Conservation (phyloP, 108 stramenopile genomes). For the Epipyxis sp. region DNA sequence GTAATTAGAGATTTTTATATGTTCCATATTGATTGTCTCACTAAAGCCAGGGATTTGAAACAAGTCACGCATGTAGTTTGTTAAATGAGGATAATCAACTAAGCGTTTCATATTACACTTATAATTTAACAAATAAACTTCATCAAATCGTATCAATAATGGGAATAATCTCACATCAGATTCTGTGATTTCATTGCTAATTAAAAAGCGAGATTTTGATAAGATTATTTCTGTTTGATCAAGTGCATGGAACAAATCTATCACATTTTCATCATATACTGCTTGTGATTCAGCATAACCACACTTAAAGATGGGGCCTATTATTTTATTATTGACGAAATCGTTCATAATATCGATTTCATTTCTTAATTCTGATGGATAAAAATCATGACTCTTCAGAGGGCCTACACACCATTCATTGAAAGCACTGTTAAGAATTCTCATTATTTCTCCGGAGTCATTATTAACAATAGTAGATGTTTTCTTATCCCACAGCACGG, state of each 20-base stretch:
- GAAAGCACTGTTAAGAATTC: constrained; percentile 90
- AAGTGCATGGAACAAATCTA: constrained; percentile 77
- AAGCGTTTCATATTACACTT: constrained; percentile 78
- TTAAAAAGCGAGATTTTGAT: constrained; percentile 61
- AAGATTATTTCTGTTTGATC: constrained; percentile 68
- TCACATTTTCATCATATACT: constrained; percentile 82
- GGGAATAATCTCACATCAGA: constrained; percentile 88
- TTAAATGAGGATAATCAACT: constrained; percentile 70
- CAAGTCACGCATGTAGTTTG: constrained; percentile 88
- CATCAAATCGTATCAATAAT: constrained; percentile 88
- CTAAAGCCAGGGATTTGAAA: constrained; percentile 82
- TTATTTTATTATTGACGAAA: constrained; percentile 82
- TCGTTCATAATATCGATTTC: constrained; percentile 74
- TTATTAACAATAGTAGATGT: constrained; percentile 88
- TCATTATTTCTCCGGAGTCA: constrained; percentile 90
- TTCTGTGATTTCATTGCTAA: constrained; percentile 69
- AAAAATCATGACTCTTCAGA: constrained; percentile 66
- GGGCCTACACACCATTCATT: constrained; percentile 50
- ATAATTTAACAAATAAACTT: constrained; percentile 84
- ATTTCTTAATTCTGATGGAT: constrained; percentile 69
- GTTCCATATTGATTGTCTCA: constrained; percentile 81
- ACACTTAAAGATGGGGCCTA: constrained; percentile 93
- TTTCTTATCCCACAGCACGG: constrained; percentile 90
- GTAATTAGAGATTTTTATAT: constrained; percentile 91
- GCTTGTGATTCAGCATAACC: constrained; percentile 89